Percentiles rank a stretch among this genome's conserved stretches.
These are phyloP conservation scores for Tuber calosporum DNA, from an alignment of 495 filamentous ascomycete species.

Conservation along the genomic window DNA sequence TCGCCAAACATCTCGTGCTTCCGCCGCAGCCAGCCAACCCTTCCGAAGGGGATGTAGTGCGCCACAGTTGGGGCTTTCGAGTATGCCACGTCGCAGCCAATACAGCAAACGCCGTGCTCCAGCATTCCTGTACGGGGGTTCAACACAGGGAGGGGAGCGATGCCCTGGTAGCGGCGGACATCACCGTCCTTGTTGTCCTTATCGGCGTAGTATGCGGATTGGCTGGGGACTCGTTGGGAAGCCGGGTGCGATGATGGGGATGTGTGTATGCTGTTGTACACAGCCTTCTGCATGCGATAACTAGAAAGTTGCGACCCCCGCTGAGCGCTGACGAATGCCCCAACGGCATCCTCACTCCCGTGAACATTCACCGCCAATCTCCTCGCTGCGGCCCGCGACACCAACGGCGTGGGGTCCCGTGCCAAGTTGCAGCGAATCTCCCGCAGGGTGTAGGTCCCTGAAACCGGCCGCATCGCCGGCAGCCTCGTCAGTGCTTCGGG, in stretches of 20 bases:
- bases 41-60: neutral
- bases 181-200: constrained; percentile 31
- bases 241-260: constrained; percentile 8
- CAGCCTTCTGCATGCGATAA: constrained; percentile 22
- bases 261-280: constrained; percentile 19
- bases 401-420: constrained; percentile 11
- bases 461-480: constrained; percentile 21
- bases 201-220: constrained; percentile 21
- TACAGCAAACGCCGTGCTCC: constrained; percentile 25
- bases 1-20: constrained; percentile 3
- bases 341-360: constrained; percentile 21
- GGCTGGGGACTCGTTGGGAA: constrained; percentile 8
- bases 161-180: constrained; percentile 19
- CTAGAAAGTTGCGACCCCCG: constrained; percentile 18
- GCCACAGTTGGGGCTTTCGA: neutral
- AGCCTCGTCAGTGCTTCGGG: constrained; percentile 8
- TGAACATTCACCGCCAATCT: constrained; percentile 20
- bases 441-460: constrained; percentile 28
- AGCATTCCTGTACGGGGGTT: constrained; percentile 15
- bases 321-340: constrained; percentile 17
- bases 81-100: constrained; percentile 14
- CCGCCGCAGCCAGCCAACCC: neutral
- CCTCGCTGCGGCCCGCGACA: constrained; percentile 23
- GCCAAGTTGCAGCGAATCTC: constrained; percentile 16
- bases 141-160: constrained; percentile 26